Percentiles rank a stretch among this genome's conserved stretches.
These are phyloP conservation scores for Quercus agrifolia DNA, from an alignment of 306 rosid genomes.

Conservation along the genomic window DNA sequence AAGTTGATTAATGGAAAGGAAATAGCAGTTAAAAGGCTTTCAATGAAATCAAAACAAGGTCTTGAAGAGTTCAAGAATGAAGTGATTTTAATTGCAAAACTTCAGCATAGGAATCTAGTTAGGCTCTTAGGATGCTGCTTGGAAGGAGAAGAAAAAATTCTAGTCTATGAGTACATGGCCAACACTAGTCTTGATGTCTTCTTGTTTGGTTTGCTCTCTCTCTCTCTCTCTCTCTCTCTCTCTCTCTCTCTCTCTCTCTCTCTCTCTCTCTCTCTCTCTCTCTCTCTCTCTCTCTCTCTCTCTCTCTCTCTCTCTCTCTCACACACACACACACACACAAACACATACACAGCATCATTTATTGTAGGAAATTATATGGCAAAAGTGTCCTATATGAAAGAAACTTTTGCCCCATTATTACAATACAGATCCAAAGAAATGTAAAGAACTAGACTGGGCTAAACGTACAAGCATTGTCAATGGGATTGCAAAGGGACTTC, in stretches of 20 bases:
- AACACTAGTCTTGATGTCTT: conserved; percentile 21
- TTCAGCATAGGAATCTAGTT: conserved; percentile 41
- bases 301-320: no score
- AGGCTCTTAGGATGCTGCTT: conserved; percentile 36
- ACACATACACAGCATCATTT: no score
- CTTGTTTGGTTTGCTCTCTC: conserved; percentile 24
- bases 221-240: background rate
- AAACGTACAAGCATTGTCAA: background rate
- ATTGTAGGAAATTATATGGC: no score
- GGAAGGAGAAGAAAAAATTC: conserved; percentile 29
- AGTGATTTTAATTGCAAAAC: conserved; percentile 23
- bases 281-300: background rate
- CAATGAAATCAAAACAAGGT: conserved; percentile 16
- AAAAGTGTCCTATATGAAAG: background rate
- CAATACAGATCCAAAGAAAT: conserved; percentile 1
- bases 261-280: background rate
- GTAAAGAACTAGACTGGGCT: background rate
- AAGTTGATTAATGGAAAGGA: conserved; percentile 25
- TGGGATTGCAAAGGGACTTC: conserved; percentile 7
- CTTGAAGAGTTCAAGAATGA: conserved; percentile 24
- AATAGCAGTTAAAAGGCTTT: conserved; percentile 35
- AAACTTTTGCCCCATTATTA: background rate
- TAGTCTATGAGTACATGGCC: conserved; percentile 41
- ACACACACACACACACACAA: no score
- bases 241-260: background rate